Evolutionary conservation across 139 green algal genomes (phyloP).

Genomic region (Asterochloris sp.): DNA sequence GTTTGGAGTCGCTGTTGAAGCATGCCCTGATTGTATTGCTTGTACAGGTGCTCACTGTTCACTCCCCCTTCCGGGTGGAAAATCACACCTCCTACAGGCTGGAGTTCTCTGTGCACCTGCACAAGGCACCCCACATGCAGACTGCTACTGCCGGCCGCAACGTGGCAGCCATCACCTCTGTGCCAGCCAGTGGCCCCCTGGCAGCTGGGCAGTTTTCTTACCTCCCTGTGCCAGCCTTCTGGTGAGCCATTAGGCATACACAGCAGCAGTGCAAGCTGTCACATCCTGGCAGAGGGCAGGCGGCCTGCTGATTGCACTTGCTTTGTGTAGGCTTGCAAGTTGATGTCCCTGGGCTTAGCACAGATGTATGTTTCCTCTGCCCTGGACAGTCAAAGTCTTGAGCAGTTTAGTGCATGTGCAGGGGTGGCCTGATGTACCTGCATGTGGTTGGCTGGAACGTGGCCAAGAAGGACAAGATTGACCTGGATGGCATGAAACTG

Average conservation of each 20-base stretch:
- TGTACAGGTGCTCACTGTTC: conserved; percentile 40
- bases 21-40: background rate
- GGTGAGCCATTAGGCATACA: background rate
- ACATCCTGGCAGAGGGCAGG: background rate
- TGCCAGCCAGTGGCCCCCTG: conserved; percentile 20
- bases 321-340: background rate
- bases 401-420: background rate
- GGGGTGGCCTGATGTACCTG: conserved; percentile 38
- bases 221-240: conserved; percentile 30
- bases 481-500: conserved; percentile 23
- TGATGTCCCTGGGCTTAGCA: background rate
- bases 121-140: background rate
- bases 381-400: background rate
- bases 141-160: background rate
- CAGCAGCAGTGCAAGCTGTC: background rate
- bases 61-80: conserved; percentile 33
- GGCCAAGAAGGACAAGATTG: conserved; percentile 45
- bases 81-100: conserved; percentile 38
- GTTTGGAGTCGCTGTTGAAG: background rate
- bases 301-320: background rate
- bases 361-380: background rate
- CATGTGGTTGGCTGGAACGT: conserved; percentile 34
- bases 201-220: conserved; percentile 27
- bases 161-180: background rate
- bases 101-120: conserved; percentile 32